Conservation (phyloP, 2,329 filamentous ascomycete genomes). For the Fusarium decemcellulare region DNA sequence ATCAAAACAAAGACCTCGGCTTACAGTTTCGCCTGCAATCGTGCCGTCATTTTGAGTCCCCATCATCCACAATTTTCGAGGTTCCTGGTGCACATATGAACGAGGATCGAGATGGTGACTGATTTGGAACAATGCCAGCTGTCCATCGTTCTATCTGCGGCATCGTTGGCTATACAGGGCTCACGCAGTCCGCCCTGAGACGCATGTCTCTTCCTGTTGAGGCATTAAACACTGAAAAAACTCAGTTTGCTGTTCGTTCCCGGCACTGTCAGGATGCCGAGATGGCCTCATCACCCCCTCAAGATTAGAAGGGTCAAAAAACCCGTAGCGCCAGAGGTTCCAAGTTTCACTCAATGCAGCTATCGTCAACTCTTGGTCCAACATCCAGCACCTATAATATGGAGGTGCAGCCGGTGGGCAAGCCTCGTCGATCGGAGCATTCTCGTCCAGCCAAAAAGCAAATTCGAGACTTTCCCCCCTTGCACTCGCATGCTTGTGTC, state of each 20-base stretch:
- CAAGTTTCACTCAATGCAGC: conserved; percentile 23
- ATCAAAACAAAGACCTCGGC: conserved; percentile 12
- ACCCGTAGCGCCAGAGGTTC: conserved; percentile 1
- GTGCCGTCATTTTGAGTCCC: conserved; percentile 21
- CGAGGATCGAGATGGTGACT: conserved; percentile 17
- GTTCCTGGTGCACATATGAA: conserved; percentile 22
- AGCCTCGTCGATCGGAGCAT: conserved; percentile 38
- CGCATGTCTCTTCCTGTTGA: conserved; percentile 29
- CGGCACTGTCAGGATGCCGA: background rate
- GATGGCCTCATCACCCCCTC: conserved; percentile 26
- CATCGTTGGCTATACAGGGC: conserved; percentile 24
- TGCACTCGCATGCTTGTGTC: conserved; percentile 30
- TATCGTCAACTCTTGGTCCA: conserved; percentile 17
- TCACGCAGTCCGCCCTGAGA: conserved; percentile 28
- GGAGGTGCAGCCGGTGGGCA: conserved; percentile 37
- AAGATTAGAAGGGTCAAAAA: conserved; percentile 5
- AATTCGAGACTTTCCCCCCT: conserved; percentile 22
- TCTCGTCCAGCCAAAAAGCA: conserved; percentile 33
- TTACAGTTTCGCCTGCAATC: conserved; percentile 20
- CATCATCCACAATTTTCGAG: conserved; percentile 25
- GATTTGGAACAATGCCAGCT: conserved; percentile 39
- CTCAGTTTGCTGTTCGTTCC: background rate
- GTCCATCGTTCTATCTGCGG: conserved; percentile 36
- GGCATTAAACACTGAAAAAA: conserved; percentile 28
- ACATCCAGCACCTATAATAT: conserved; percentile 13